phyloP scores from a whole-genome alignment of 768 basidiomycete species.

The Cystofilobasidium macerans region DNA sequence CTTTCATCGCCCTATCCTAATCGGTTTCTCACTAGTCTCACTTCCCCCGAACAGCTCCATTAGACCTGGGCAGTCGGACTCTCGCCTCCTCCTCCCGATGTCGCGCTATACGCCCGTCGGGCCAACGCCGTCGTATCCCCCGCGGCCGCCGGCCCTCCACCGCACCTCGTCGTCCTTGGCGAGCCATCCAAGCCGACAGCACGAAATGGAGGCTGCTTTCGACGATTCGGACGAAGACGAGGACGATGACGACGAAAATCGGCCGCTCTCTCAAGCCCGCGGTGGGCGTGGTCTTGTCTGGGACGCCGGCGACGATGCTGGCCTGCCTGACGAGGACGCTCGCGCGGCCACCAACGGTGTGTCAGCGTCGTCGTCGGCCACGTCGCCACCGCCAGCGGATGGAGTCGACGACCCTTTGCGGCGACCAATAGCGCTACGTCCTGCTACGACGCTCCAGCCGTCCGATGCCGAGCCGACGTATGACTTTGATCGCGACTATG shows the following conservation, averaged over 20 bases:
- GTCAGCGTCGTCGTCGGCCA: background rate
- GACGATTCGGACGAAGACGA: slow-evolving; percentile 10
- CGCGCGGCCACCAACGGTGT: background rate
- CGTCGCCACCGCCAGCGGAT: background rate
- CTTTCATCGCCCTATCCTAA: too few relatives aligned
- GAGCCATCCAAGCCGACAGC: background rate
- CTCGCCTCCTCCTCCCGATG: slow-evolving; percentile 6
- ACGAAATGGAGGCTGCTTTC: slow-evolving; percentile 24
- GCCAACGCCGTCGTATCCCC: background rate
- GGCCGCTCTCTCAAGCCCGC: slow-evolving; percentile 7
- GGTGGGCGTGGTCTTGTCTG: background rate
- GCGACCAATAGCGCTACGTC: background rate
- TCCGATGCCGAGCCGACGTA: slow-evolving; percentile 14
- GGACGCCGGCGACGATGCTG: slow-evolving; percentile 7
- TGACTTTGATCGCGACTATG: slow-evolving; percentile 26
- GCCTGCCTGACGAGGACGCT: background rate
- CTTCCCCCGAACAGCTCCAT: too few relatives aligned
- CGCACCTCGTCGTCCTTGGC: background rate
- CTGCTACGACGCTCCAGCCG: background rate
- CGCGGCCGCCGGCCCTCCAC: background rate
- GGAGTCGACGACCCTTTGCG: background rate
- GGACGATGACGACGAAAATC: slow-evolving; percentile 21
- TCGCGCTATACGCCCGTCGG: background rate
- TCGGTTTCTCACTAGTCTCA: too few relatives aligned
- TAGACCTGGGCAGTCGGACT: too few relatives aligned